Evolutionary conservation across 2,329 filamentous ascomycete genomes (phyloP).

Genomic region (Cladosporium cucumerinum): DNA sequence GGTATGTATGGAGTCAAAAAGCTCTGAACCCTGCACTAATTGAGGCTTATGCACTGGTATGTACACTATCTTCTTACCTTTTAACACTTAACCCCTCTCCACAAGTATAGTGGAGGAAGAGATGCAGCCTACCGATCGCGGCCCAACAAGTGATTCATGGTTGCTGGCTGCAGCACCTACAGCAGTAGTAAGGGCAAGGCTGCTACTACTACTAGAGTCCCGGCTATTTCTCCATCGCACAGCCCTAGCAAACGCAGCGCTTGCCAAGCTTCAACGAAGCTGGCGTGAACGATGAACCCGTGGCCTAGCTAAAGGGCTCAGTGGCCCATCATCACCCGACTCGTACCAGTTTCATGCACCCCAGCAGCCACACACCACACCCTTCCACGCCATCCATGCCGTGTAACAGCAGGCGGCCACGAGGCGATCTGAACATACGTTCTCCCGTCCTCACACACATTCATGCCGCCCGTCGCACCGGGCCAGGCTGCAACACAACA

Average conservation of each 20-base stretch:
- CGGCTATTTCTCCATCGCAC: background rate
- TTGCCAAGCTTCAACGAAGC: background rate
- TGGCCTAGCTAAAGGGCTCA: background rate
- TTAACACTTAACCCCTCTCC: background rate
- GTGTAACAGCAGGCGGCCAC: conserved; percentile 3
- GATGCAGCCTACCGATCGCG: background rate
- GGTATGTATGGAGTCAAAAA: background rate
- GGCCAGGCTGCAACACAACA: background rate
- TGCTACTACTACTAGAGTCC: too few species aligned
- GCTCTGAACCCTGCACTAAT: background rate
- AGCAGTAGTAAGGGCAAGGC: background rate
- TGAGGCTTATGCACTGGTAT: background rate
- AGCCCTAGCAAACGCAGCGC: background rate
- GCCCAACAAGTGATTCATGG: background rate
- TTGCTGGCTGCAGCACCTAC: background rate
- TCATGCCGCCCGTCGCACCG: conserved; percentile 5
- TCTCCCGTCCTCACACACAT: conserved; percentile 3
- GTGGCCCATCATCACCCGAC: background rate
- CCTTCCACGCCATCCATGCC: background rate
- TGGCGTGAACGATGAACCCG: background rate
- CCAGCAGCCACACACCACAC: background rate
- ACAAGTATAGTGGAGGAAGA: background rate
- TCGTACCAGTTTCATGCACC: conserved; percentile 7
- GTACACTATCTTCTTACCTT: background rate
- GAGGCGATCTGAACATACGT: conserved; percentile 5